phyloP scores from a whole-genome alignment of 2,329 filamentous ascomycete genomes.

The Cercospora berteroae region DNA sequence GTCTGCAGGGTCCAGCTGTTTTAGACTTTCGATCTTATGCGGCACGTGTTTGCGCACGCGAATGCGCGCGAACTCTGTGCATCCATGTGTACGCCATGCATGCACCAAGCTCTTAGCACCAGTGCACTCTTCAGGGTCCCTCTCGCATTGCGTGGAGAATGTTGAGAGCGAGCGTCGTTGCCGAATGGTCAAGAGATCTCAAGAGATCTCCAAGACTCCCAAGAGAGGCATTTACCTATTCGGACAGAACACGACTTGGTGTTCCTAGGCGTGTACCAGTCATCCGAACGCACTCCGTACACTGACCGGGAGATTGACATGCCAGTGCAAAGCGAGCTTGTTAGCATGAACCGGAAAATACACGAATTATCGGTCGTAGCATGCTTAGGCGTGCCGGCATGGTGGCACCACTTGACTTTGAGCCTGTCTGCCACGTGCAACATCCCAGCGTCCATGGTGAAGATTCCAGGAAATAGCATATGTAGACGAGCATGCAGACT shows the following conservation, averaged over 20 bases:
- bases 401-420: not conserved
- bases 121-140: not conserved
- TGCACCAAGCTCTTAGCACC: not conserved
- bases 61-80: not conserved
- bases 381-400: not conserved
- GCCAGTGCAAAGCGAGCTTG: not conserved
- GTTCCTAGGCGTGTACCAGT: not conserved
- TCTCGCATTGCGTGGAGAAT: not conserved
- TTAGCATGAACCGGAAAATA: not conserved
- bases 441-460: not conserved
- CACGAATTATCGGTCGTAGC: not conserved
- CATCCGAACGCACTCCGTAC: not conserved
- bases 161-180: not conserved
- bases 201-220: not conserved
- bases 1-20: not conserved
- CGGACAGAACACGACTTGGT: not conserved
- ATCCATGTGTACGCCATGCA: not conserved
- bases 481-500: not conserved
- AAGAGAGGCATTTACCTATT: not conserved
- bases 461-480: not conserved
- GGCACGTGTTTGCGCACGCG: not conserved
- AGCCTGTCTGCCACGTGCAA: not conserved
- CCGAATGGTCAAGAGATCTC: not conserved
- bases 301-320: not conserved
- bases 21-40: not conserved